Evolutionary conservation across 257 asterid genomes (phyloP).

Genomic region (Scutellaria galericulata): DNA sequence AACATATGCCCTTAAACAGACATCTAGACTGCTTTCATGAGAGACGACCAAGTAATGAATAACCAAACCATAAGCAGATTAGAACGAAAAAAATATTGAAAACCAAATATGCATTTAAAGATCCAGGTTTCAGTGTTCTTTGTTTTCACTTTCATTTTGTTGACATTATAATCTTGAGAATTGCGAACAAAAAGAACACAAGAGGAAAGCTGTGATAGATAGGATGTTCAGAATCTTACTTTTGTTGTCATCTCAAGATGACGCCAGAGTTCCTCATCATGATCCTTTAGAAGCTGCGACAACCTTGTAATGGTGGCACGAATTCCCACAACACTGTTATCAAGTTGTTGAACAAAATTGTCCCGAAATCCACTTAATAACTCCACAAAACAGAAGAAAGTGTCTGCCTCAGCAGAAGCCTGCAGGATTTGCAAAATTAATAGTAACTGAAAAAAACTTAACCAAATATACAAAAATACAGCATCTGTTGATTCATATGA

Average conservation of each 20-base stretch:
- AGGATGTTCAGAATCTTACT: slow-evolving; percentile 48
- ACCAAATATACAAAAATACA: slow-evolving; percentile 11
- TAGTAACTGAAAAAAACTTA: slow-evolving; percentile 36
- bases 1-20: background rate
- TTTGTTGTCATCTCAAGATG: slow-evolving; percentile 94
- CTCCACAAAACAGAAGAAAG: slow-evolving; percentile 97
- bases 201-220: background rate
- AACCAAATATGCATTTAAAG: slow-evolving; percentile 7
- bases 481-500: slow-evolving; percentile 14
- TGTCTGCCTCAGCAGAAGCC: slow-evolving; percentile 92
- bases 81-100: slow-evolving; percentile 13
- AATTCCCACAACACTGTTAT: slow-evolving; percentile 94
- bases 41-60: background rate
- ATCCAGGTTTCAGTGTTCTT: slow-evolving; percentile 21
- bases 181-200: slow-evolving; percentile 15
- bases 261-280: slow-evolving; percentile 98
- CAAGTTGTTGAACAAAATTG: slow-evolving; percentile 95
- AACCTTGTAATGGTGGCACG: slow-evolving; percentile 88
- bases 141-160: background rate
- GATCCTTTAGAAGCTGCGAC: slow-evolving; percentile 88
- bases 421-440: slow-evolving; percentile 49
- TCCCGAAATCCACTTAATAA: slow-evolving; percentile 91
- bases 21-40: background rate
- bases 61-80: slow-evolving; percentile 1
- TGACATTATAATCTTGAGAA: slow-evolving; percentile 16